phyloP scores from a whole-genome alignment of 768 basidiomycete species.

The Kwoniella botswanensis region DNA sequence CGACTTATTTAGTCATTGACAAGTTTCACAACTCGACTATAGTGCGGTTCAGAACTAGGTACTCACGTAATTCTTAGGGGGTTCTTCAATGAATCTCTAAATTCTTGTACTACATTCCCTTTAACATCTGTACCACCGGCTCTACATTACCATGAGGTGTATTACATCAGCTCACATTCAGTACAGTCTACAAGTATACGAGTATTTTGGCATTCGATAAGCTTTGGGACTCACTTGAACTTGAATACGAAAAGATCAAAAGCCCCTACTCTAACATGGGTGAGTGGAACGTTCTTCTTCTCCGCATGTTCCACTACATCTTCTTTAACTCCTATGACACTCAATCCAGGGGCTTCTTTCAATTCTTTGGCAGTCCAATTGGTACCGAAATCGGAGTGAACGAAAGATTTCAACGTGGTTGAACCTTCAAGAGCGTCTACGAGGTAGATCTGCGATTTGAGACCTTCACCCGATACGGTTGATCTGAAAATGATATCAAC shows the following conservation, averaged over 20 bases:
- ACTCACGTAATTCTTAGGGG: constrained; percentile 19
- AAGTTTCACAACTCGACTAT: neutral
- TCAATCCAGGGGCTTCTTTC: constrained; percentile 1
- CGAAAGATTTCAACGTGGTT: constrained; percentile 7
- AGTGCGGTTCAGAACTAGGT: neutral
- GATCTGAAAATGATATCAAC: neutral
- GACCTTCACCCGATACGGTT: neutral
- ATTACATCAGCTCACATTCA: neutral
- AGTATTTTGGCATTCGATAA: neutral
- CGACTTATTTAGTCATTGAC: neutral
- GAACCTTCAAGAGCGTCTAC: constrained; percentile 7
- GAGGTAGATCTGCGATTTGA: neutral
- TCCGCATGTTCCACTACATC: neutral
- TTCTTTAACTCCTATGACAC: neutral
- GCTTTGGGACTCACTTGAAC: constrained; percentile 6
- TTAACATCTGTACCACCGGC: constrained; percentile 11
- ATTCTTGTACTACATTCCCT: constrained; percentile 8
- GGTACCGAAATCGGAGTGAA: constrained; percentile 19
- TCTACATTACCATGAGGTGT: neutral
- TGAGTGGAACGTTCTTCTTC: neutral
- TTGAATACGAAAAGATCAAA: constrained; percentile 7
- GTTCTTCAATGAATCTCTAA: constrained; percentile 12
- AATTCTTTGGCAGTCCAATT: constrained; percentile 12
- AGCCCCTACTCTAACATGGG: constrained; percentile 2
- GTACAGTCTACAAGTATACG: neutral